Evolutionary conservation across 768 basidiomycete species (phyloP).

Genomic region (Boletus rubescentipes): DNA sequence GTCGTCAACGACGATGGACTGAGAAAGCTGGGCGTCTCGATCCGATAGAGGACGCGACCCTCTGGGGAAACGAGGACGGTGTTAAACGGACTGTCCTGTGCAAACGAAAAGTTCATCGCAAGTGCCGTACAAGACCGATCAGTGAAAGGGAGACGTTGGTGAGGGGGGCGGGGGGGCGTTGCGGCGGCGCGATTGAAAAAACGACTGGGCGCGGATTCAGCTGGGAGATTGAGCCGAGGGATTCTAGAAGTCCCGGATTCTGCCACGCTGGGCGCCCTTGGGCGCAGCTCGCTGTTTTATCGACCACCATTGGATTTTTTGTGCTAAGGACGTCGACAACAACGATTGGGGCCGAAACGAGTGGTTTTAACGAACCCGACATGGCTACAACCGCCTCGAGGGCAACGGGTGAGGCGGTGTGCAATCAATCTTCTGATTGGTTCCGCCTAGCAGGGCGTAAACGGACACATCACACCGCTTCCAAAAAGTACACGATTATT

Average conservation of each 20-base stretch:
- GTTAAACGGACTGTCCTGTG: constrained; percentile 33
- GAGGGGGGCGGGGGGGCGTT: background rate
- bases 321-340: constrained; percentile 2
- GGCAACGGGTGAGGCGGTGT: constrained; percentile 30
- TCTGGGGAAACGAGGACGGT: constrained; percentile 32
- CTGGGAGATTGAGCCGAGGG: constrained; percentile 27
- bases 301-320: background rate
- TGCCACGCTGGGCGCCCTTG: constrained; percentile 34
- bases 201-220: constrained; percentile 9
- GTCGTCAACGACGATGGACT: constrained; percentile 7
- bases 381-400: constrained; percentile 19
- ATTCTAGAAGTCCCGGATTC: constrained; percentile 28
- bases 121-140: background rate
- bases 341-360: background rate
- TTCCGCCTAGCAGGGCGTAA: background rate
- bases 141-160: background rate
- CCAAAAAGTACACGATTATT: constrained; percentile 13
- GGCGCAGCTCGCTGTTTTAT: constrained; percentile 5
- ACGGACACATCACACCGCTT: background rate
- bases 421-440: constrained; percentile 26
- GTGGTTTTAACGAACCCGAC: constrained; percentile 4
- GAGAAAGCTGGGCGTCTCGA: constrained; percentile 27
- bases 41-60: constrained; percentile 28
- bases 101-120: constrained; percentile 32
- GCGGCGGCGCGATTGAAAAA: constrained; percentile 17